Evolutionary conservation across 2,329 filamentous ascomycete species (phyloP), one percentile per base, ranked within the genome.

Genomic region (Penicillium sclerotigenum): DNA sequence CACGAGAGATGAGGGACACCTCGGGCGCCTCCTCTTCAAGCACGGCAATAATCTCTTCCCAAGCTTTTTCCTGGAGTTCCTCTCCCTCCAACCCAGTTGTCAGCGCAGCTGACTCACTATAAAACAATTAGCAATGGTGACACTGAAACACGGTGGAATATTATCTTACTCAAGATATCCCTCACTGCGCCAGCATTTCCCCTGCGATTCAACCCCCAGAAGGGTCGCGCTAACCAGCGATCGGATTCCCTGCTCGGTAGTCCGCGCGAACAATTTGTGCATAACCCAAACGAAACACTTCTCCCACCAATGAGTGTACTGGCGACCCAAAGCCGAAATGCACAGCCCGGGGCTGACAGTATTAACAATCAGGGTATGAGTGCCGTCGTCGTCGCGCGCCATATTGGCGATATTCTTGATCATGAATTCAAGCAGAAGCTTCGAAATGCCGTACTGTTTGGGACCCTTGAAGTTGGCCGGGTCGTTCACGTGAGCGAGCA

Each of bases 271-370:
- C 5, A 78, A 55, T 42, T 57, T 67, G 49, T 70, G 71, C 52
- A 76, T 57, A 16, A 76, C 20, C 65, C 71, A 73, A 2, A 72
- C 52, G 1, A 70, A 45, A 59, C 66, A 69, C 33, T 69, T 68
- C 56, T 73, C 69, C 53, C 72, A 70, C 59, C 71, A 71, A 31
- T 62, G 61, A 37, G 68, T 66, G 48, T 72, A 78, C 40, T 78
- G 69, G 9, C 77, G 73, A 3, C 72, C 72, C 7, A 80, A 68
- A 11, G 73, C 70, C 4, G 77, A 76, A 18, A 60, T 68, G 59
- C 77, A 79, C 29, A 78, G 64, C 1, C 77, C 78, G 1, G 78
- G 78, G 55, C 76, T 79, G 5, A 72, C 67, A 0, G 76, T 75
- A 43, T 77, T 79, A 55, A 79, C 69, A 34, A 79, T 72, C 9